These are phyloP conservation scores for Fragaria vesca DNA, from an alignment of 306 rosid species.

Conservation along the genomic window DNA sequence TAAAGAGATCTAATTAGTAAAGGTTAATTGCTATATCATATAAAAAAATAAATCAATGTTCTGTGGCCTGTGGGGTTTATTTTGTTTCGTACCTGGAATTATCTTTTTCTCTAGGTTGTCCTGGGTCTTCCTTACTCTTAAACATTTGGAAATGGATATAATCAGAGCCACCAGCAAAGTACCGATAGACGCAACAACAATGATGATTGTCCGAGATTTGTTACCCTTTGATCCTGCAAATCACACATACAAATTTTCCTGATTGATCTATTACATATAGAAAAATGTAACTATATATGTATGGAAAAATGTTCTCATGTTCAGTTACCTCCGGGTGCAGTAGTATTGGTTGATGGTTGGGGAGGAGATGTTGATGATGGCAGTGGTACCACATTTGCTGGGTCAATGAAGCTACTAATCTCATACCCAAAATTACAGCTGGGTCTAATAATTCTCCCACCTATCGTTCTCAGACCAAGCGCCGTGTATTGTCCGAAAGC, in stretches of 20 bases:
- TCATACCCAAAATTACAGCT: slow-evolving; percentile 15
- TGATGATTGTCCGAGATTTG: slow-evolving; percentile 10
- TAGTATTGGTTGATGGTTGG: not conserved
- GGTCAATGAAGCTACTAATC: not conserved
- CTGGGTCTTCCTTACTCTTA: slow-evolving; percentile 20
- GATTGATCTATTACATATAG: too few relatives aligned
- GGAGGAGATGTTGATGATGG: not conserved
- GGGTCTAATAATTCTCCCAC: not conserved
- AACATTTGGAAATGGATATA: slow-evolving; percentile 21
- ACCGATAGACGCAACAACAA: slow-evolving; percentile 24
- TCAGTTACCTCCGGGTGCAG: not conserved
- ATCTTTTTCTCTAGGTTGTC: slow-evolving; percentile 20
- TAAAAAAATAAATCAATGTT: not conserved
- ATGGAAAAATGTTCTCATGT: not conserved
- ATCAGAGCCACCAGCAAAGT: slow-evolving; percentile 10
- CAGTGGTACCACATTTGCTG: not conserved
- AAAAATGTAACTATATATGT: too few relatives aligned
- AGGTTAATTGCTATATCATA: too few relatives aligned
- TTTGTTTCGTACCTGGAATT: not conserved
- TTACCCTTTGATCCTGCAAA: slow-evolving; percentile 36
- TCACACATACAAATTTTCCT: too few relatives aligned
- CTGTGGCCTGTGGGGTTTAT: not conserved
- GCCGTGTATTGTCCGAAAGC: not conserved
- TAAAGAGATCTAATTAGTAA: not conserved
- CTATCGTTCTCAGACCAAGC: not conserved